Evolutionary conservation across 1,284 basidiomycete genomes (phyloP).

Genomic region (Cryptococcus deneoformans): DNA sequence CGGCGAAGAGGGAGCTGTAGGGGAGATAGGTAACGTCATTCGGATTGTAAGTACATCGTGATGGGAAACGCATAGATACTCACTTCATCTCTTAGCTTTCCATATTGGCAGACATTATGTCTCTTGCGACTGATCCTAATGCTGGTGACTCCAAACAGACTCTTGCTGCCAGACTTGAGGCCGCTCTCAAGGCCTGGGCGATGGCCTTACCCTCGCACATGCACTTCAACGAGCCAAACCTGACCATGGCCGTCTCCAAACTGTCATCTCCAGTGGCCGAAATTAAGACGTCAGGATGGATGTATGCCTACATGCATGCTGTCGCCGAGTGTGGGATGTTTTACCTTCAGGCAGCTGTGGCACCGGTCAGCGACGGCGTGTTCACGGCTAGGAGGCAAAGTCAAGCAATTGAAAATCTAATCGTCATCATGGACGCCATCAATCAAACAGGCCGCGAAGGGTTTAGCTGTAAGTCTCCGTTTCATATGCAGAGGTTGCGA

Average conservation of each 20-base stretch:
- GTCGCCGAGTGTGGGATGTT: slow-evolving; percentile 53
- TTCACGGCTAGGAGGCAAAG: slow-evolving; percentile 42
- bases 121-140: slow-evolving; percentile 18
- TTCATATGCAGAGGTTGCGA: neutral
- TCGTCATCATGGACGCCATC: slow-evolving; percentile 43
- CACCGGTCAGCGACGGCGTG: slow-evolving; percentile 20
- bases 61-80: neutral
- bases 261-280: slow-evolving; percentile 40
- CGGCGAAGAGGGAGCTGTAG: too few relatives aligned
- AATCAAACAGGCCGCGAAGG: slow-evolving; percentile 43
- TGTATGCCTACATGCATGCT: slow-evolving; percentile 52
- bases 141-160: slow-evolving; percentile 5
- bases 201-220: slow-evolving; percentile 46
- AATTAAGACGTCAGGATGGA: slow-evolving; percentile 43
- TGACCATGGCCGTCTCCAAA: slow-evolving; percentile 37
- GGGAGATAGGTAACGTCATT: slow-evolving; percentile 47
- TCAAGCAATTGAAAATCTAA: slow-evolving; percentile 48
- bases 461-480: slow-evolving; percentile 35
- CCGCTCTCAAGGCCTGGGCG: slow-evolving; percentile 44
- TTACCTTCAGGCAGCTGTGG: slow-evolving; percentile 47
- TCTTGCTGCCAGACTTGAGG: slow-evolving; percentile 6
- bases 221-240: slow-evolving; percentile 51
- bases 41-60: slow-evolving; percentile 35
- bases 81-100: slow-evolving; percentile 16
- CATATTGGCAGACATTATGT: slow-evolving; percentile 40